Base-by-base conservation (phyloP, 2,329 filamentous ascomycete genomes). In the Paraphaeosphaeria sporulosa region DNA sequence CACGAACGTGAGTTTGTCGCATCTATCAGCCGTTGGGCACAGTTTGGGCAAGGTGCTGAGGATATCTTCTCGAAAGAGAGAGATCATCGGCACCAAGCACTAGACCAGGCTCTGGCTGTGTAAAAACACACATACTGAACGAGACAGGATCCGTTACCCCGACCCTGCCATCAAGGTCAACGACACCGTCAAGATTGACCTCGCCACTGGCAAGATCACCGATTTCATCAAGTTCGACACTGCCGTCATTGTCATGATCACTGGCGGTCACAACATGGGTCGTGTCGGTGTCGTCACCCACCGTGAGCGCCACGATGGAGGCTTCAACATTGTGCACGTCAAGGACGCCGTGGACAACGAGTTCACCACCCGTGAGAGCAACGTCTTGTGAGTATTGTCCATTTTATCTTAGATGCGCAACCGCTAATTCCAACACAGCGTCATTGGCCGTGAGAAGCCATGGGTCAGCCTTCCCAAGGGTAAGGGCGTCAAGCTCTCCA, bases 321-420 rank as follows among this genome's bases (percentile, higher is more conserved):
- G 95, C 84, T 99, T 99, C 92, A 96, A 96, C 89, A 96, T 99
- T 80, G 94, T 99, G 83, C 94, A 97, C 88, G 91, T 99, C 85
- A 99, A 99, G 92, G 95, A 99, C 81, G 94, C 94, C 79, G 94
- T 99, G 85, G 95, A 98, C 90, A 99, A 99, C 91, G 92, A 92
- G 81, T 99, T 99, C 85, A 94, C 95, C 79, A 99, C 95, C 81
- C 95, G 95, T 85, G 94, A 99, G 89, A 90, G 86, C 89, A 99
- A 99, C 92, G 94, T 99, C 79, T 99, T 99, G 71, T 75, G 71
- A 71, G 72, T 71, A 58, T 19, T 12, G 23, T 6, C 1, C 7
- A 17, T 2, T 21, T 25, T n/a, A 4, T 9, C 6, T 9, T 2
- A 17, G 2, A 9, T 17, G 19, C 46, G 17, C 27, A 13, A 8